Evolutionary conservation across 805 yeast species (phyloP).

Genomic region (Metschnikowia anglica): DNA sequence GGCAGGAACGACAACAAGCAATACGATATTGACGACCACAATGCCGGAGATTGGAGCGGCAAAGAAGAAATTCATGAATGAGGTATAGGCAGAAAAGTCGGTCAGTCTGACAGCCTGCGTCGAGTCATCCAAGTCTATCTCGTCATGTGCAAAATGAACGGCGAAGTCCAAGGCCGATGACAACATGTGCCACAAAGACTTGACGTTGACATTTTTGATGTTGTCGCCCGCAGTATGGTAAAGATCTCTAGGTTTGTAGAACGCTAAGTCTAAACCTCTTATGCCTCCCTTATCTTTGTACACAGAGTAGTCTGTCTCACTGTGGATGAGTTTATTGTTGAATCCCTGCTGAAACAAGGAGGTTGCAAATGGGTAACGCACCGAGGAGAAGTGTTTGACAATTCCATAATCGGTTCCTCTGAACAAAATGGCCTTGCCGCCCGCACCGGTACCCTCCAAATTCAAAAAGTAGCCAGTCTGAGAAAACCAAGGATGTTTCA

Average conservation of each 20-base stretch:
- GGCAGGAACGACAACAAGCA: conserved; percentile 57
- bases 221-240: conserved; percentile 81
- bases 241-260: conserved; percentile 77
- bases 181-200: conserved; percentile 84
- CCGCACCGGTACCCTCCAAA: conserved; percentile 91
- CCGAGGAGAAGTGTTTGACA: conserved; percentile 55
- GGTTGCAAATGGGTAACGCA: conserved; percentile 69
- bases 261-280: conserved; percentile 88
- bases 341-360: conserved; percentile 86
- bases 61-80: conserved; percentile 58
- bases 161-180: conserved; percentile 65
- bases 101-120: conserved; percentile 22
- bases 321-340: conserved; percentile 62
- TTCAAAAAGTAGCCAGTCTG: conserved; percentile 67
- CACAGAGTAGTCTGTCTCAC: conserved; percentile 84
- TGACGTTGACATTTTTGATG: conserved; percentile 59
- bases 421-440: conserved; percentile 79
- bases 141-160: conserved; percentile 36
- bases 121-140: conserved; percentile 32
- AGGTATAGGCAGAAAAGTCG: conserved; percentile 60
- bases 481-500: conserved; percentile 69
- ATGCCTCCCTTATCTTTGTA: conserved; percentile 61
- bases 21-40: conserved; percentile 50
- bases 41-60: conserved; percentile 53
- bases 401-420: conserved; percentile 80